Conservation (phyloP, 176 grass and related monocot genomes). For the Lolium perenne region DNA sequence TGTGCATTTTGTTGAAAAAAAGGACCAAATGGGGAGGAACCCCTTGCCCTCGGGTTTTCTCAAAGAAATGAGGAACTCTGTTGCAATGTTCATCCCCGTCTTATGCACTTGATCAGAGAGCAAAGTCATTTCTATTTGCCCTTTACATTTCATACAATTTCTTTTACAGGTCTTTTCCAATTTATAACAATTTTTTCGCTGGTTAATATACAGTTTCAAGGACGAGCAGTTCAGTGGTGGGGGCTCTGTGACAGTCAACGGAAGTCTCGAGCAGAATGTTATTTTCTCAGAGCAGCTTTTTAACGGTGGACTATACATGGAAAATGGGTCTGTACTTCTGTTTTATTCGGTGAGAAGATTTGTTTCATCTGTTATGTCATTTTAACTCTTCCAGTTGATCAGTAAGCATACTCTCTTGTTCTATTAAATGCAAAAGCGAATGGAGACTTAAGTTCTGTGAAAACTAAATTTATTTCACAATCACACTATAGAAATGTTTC, state of each 20-base stretch:
- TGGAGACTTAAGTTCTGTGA: too few relatives aligned
- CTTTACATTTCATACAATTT: conserved; percentile 35
- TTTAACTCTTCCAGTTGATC: neutral
- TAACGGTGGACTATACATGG: conserved; percentile 61
- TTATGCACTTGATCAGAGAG: neutral
- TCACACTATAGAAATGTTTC: conserved; percentile 2
- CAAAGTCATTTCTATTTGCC: neutral
- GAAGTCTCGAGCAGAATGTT: conserved; percentile 59
- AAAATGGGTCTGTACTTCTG: conserved; percentile 59
- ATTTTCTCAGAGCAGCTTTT: conserved; percentile 72
- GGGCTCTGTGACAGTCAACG: conserved; percentile 65
- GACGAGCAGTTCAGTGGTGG: conserved; percentile 68
- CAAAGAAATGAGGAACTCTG: neutral
- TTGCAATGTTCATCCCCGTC: neutral
- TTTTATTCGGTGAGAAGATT: conserved; percentile 81
- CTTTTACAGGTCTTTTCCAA: conserved; percentile 5
- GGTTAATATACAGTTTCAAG: conserved; percentile 64
- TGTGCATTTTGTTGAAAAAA: neutral
- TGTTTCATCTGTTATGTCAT: neutral
- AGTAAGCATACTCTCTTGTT: neutral
- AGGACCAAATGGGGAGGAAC: neutral
- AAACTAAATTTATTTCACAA: neutral
- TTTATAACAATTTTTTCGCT: conserved; percentile 28
- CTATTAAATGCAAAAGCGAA: neutral
- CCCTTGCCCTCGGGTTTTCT: neutral